Conservation (phyloP, 352 stramenopile species). For the Stramenopiles sp. region DNA sequence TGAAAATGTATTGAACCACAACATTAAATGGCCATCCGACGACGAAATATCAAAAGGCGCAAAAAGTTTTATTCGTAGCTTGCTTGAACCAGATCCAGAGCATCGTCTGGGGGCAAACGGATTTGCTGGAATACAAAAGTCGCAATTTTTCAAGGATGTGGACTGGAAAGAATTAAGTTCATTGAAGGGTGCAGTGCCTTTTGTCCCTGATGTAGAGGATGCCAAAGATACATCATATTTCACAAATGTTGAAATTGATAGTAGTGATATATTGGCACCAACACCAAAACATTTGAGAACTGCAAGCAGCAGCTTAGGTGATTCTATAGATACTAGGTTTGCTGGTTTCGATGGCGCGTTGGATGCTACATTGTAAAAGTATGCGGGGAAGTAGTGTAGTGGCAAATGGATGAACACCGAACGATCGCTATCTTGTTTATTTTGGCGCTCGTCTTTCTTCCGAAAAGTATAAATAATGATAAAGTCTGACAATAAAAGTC, state of each 20-base stretch:
- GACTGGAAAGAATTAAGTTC: neutral
- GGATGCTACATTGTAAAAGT: neutral
- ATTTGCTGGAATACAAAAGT: neutral
- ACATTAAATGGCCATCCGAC: conserved; percentile 60
- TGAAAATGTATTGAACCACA: conserved; percentile 48
- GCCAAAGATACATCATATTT: conserved; percentile 67
- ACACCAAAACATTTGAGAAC: neutral
- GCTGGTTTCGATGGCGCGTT: neutral
- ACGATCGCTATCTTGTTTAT: too few relatives aligned
- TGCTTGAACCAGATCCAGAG: conserved; percentile 45
- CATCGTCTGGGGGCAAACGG: conserved; percentile 27
- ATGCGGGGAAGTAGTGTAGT: too few relatives aligned
- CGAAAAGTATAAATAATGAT: too few relatives aligned
- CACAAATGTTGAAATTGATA: conserved; percentile 49
- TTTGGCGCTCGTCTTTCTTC: too few relatives aligned
- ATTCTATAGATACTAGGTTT: neutral
- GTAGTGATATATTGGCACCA: neutral
- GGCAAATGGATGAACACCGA: too few relatives aligned
- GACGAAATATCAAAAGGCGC: conserved; percentile 53
- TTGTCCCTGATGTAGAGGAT: conserved; percentile 55
- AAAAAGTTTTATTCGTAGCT: conserved; percentile 49
- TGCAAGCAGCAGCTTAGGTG: neutral
- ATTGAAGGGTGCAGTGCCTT: conserved; percentile 25
- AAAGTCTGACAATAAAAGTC: too few relatives aligned
- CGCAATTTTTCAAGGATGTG: neutral